Base-by-base conservation (phyloP, 768 basidiomycete genomes). In the Podaxis carcinomalis region DNA sequence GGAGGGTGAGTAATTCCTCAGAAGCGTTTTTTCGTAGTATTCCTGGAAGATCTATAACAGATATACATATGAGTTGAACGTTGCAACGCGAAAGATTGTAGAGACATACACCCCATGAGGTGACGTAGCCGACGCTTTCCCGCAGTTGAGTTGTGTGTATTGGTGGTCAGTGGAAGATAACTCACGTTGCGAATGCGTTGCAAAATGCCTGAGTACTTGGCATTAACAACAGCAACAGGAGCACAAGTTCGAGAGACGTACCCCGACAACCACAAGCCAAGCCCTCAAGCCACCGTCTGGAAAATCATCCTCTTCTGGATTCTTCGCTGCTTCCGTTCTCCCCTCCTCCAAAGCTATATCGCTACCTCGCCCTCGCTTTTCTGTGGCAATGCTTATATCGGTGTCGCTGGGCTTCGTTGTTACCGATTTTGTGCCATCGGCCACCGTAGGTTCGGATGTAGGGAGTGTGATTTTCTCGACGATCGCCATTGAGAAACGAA, bases 71-170 rank as follows among this genome's bases (percentile, higher is more conserved):
- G 21, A 32, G 14, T 28, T 32, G 51, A 7, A 14, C 6, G 7
- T 10, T 27, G 4, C n/a, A 23, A 23, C 10, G n/a, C 10, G n/a
- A 54, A 39, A 9, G 9, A 40, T 7, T 13, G n/a, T 0, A 5
- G 3, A 6, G 76, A 54, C 83, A 71, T 67, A 87, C 89, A 56
- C 89, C 89, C 87, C 88, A 90, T 0, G 86, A 81, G 66, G 88
- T 90, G 4, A 89, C 82, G 61, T 85, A 85, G 23, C 90, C 90
- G 69, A 89, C 85, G 39, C 79, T 80, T 49, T 25, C 27, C 40
- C 14, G 21, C 11, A 23, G 11, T 49, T 49, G 7, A 64, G 37
- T 51, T 52, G 66, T 55, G 61, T 50, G 54, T 53, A 64, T 59
- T 65, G 14, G 40, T 50, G 56, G 61, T 64, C 13, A 21, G 23